A percentile compares a stretch with the other conserved stretches of the same genome.
phyloP scores from a whole-genome alignment of 805 yeast species.

The Candida multigemmis region DNA sequence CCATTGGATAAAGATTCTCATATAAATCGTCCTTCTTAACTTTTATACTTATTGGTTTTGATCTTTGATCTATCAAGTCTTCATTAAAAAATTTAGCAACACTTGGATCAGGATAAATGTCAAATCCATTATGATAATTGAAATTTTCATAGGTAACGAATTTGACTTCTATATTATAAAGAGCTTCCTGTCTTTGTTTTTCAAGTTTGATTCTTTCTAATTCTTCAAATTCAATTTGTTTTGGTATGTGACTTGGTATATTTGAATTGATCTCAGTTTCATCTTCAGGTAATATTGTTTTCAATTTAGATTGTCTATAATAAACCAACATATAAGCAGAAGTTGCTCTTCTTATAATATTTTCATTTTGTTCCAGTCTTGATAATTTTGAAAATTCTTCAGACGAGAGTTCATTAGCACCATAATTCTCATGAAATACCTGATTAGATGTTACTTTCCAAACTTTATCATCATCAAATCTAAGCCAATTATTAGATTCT shows the following conservation, averaged over 20 bases:
- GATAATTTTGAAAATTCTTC: slow-evolving; percentile 42
- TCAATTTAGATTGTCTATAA: slow-evolving; percentile 54
- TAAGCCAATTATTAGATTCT: slow-evolving; percentile 61
- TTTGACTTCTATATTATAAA: slow-evolving; percentile 38
- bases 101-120: slow-evolving; percentile 58
- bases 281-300: slow-evolving; percentile 51
- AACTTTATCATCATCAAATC: slow-evolving; percentile 94
- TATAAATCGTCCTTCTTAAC: slow-evolving; percentile 50
- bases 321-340: slow-evolving; percentile 97
- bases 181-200: slow-evolving; percentile 58
- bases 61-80: slow-evolving; percentile 16
- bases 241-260: slow-evolving; percentile 59
- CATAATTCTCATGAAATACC: slow-evolving; percentile 89
- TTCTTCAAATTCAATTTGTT: slow-evolving; percentile 54
- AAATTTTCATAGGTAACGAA: slow-evolving; percentile 49
- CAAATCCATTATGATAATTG: slow-evolving; percentile 60
- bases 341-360: slow-evolving; percentile 67
- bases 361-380: slow-evolving; percentile 53
- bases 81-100: slow-evolving; percentile 36
- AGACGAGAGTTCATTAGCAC: slow-evolving; percentile 55
- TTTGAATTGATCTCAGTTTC: slow-evolving; percentile 29
- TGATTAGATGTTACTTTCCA: slow-evolving; percentile 78
- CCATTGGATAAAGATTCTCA: slow-evolving; percentile 3
- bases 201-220: slow-evolving; percentile 46
- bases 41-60: slow-evolving; percentile 39